Percentiles rank a stretch among this genome's conserved stretches.
phyloP scores from a whole-genome alignment of 305 asterid genomes.

The Ilex paraguariensis region DNA sequence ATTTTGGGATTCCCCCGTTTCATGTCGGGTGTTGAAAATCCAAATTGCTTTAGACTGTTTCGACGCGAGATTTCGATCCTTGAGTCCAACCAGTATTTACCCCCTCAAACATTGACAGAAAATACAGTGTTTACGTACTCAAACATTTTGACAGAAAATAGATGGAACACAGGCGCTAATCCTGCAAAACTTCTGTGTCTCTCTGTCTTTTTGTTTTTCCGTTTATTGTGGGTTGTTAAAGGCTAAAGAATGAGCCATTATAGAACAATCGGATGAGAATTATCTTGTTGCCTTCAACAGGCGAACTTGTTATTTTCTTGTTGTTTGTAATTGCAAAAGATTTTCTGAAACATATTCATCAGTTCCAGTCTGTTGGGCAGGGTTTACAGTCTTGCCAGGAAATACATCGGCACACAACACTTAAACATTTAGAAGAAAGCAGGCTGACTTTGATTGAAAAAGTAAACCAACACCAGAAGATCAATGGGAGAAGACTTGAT shows the following conservation, averaged over 20 bases:
- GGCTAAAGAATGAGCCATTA: background rate
- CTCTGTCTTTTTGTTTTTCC: background rate
- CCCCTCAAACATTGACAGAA: no score
- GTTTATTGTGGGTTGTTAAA: background rate
- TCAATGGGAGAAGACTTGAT: conserved; percentile 15
- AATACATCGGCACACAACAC: conserved; percentile 25
- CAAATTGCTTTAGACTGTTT: no score
- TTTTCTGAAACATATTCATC: background rate
- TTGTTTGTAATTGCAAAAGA: background rate
- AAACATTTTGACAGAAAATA: no score
- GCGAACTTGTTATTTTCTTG: no score
- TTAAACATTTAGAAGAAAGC: conserved; percentile 37
- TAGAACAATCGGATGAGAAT: no score
- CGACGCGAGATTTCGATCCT: no score
- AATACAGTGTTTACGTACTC: no score
- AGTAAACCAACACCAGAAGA: conserved; percentile 19
- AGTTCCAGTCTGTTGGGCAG: conserved; percentile 20
- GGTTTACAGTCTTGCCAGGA: conserved; percentile 18
- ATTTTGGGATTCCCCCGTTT: no score
- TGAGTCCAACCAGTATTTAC: no score
- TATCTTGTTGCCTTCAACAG: background rate
- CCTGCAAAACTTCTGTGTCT: no score
- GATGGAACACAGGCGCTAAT: no score
- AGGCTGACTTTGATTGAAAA: conserved; percentile 30
- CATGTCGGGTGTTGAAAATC: no score